Conservation (phyloP, 2,329 filamentous ascomycete genomes). For the Venturia pyrina region DNA sequence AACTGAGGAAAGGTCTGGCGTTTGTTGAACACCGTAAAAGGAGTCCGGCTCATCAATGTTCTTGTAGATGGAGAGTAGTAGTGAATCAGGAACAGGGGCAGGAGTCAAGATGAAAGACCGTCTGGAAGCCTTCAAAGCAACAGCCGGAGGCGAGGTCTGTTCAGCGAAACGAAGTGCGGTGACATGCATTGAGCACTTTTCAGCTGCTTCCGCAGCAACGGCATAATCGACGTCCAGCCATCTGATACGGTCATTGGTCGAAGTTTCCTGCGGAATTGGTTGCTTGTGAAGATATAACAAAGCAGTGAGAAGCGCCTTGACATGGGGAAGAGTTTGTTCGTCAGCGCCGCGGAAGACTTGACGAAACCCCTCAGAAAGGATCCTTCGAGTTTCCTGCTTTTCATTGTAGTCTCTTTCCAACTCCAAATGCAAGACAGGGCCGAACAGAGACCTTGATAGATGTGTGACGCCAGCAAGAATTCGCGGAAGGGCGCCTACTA, state of each 20-base stretch:
- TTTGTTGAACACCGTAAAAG: slow-evolving; percentile 83
- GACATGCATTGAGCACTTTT: slow-evolving; percentile 74
- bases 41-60: slow-evolving; percentile 93
- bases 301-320: slow-evolving; percentile 64
- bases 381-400: slow-evolving; percentile 47
- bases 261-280: slow-evolving; percentile 61
- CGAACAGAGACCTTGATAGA: slow-evolving; percentile 66
- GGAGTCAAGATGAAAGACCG: not conserved
- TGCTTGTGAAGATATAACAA: slow-evolving; percentile 86
- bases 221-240: slow-evolving; percentile 83
- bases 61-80: slow-evolving; percentile 75
- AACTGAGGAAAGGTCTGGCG: slow-evolving; percentile 65
- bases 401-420: slow-evolving; percentile 58
- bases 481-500: slow-evolving; percentile 58
- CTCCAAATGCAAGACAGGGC: slow-evolving; percentile 76
- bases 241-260: slow-evolving; percentile 63
- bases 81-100: slow-evolving; percentile 46
- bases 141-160: slow-evolving; percentile 45
- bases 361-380: slow-evolving; percentile 55
- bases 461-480: slow-evolving; percentile 56
- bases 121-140: slow-evolving; percentile 15
- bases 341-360: slow-evolving; percentile 49
- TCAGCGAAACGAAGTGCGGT: slow-evolving; percentile 78
- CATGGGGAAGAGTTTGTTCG: slow-evolving; percentile 45
- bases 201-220: slow-evolving; percentile 60